Base-by-base conservation (phyloP, 805 yeast genomes). In the Kodamaea jinghongensis region DNA sequence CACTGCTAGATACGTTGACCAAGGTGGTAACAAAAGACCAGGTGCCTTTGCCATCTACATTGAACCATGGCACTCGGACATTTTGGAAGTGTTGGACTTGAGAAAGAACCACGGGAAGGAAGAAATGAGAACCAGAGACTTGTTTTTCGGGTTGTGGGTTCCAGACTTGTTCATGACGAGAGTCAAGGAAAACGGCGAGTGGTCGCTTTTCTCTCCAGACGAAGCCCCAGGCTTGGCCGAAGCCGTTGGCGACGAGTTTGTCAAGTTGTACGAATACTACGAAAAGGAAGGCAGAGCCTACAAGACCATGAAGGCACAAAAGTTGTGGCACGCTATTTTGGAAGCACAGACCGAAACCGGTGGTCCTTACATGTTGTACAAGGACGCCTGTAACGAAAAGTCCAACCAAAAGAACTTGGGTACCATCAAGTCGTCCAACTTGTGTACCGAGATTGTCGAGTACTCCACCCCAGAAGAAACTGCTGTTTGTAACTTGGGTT, bases 331-430 rank as follows among this genome's bases (percentile, higher is more conserved):
- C 48, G 66, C 79, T 27, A 74, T 77, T 37, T 66, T 77, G 55
- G 81, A 76, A 55, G 78, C 81, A 16, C 83, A 77, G 59, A 77
- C 82, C 34, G 83, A 77, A 60, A 77, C 83, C 25, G 83, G 83
- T 55, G 76, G 80, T 36, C 83, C 83, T 32, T 77, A 76, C 64
- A 76, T 77, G 81, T 64, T 77, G 50, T 77, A 77, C 65, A 77
- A 77, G 59, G 83, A 77, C 61, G 78, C 82, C 10, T 77, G 82
- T 61, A 77, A 77, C 62, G 50, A 59, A 49, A 77, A 77, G 61
- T 65, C 81, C 39, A 77, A 77, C 62, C 83, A 77, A 59, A 70
- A 76, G 70, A 77, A 77, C 58, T 66, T 77, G 57, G 83, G 83
- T 52, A 60, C 70, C 29, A 77, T 77, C 57, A 77, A 77, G 56